Percentiles rank a stretch among this genome's conserved stretches.
Evolutionary conservation across 2,329 filamentous ascomycete species (phyloP).

Genomic region (Ceratocystis smalleyi): DNA sequence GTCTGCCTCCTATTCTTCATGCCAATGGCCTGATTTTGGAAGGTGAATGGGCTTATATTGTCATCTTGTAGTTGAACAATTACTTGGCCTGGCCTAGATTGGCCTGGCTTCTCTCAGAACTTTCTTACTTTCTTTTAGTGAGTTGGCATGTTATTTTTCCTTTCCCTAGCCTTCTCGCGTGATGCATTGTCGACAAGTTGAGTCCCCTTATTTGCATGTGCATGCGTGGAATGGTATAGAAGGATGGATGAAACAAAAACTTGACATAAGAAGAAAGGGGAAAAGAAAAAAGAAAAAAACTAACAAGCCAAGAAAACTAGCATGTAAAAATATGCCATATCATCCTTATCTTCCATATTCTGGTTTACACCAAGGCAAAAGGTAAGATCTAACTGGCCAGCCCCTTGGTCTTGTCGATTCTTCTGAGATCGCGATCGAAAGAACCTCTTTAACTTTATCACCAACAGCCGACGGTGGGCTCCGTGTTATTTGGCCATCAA

Average conservation of each 20-base stretch:
- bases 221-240: background rate
- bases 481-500: too few relatives aligned
- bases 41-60: background rate
- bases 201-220: background rate
- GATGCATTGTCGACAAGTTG: background rate
- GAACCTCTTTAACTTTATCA: too few relatives aligned
- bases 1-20: background rate
- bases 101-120: too few relatives aligned
- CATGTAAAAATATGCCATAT: too few relatives aligned
- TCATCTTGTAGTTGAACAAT: too few relatives aligned
- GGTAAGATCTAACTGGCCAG: too few relatives aligned
- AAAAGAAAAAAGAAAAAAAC: background rate
- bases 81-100: too few relatives aligned
- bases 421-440: too few relatives aligned
- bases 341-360: too few relatives aligned
- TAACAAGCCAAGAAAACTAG: background rate
- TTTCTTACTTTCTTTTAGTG: background rate
- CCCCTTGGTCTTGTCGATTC: too few relatives aligned
- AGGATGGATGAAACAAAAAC: background rate
- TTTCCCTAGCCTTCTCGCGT: background rate
- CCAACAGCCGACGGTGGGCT: too few relatives aligned
- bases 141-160: background rate
- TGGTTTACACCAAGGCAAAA: too few relatives aligned
- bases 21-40: background rate
- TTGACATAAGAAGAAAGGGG: background rate